phyloP scores from a whole-genome alignment of 495 filamentous ascomycete genomes.

The Podospora conica region DNA sequence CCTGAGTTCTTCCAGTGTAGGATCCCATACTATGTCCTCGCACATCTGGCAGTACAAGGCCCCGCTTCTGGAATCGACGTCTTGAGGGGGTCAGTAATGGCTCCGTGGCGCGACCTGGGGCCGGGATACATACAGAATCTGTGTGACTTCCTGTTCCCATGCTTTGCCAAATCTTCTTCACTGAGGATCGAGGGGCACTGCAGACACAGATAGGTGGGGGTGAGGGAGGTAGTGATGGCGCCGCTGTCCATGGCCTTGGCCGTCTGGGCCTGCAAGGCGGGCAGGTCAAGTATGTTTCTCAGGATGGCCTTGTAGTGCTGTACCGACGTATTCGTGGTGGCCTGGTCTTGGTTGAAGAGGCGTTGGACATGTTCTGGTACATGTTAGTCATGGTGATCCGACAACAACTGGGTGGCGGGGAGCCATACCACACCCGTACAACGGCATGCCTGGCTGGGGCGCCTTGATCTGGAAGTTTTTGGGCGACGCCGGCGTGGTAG shows the following conservation, averaged over 20 bases:
- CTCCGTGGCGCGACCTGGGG: neutral
- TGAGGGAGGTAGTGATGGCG: slow-evolving; percentile 44
- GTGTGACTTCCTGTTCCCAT: slow-evolving; percentile 54
- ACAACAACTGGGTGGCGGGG: neutral
- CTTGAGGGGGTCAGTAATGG: slow-evolving; percentile 37
- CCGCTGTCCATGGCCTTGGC: slow-evolving; percentile 35
- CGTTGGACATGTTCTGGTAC: slow-evolving; percentile 48
- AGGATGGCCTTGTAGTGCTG: slow-evolving; percentile 50
- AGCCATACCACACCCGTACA: slow-evolving; percentile 50
- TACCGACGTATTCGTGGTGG: slow-evolving; percentile 45
- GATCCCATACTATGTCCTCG: slow-evolving; percentile 81
- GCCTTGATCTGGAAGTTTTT: slow-evolving; percentile 48
- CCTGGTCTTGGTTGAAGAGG: slow-evolving; percentile 44
- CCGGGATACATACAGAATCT: slow-evolving; percentile 53
- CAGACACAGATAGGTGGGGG: slow-evolving; percentile 62
- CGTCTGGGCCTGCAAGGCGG: slow-evolving; percentile 44
- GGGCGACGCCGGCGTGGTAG: slow-evolving; percentile 47
- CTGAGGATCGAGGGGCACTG: slow-evolving; percentile 58
- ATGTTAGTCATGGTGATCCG: slow-evolving; percentile 16
- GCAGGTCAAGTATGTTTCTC: slow-evolving; percentile 45
- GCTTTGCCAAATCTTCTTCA: slow-evolving; percentile 49
- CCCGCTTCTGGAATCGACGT: slow-evolving; percentile 75
- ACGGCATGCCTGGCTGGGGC: slow-evolving; percentile 43
- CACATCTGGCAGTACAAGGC: slow-evolving; percentile 78
- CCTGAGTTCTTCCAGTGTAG: slow-evolving; percentile 67